Evolutionary conservation across 2,329 filamentous ascomycete species (phyloP).

Genomic region (Curvularia hawaiiensis): DNA sequence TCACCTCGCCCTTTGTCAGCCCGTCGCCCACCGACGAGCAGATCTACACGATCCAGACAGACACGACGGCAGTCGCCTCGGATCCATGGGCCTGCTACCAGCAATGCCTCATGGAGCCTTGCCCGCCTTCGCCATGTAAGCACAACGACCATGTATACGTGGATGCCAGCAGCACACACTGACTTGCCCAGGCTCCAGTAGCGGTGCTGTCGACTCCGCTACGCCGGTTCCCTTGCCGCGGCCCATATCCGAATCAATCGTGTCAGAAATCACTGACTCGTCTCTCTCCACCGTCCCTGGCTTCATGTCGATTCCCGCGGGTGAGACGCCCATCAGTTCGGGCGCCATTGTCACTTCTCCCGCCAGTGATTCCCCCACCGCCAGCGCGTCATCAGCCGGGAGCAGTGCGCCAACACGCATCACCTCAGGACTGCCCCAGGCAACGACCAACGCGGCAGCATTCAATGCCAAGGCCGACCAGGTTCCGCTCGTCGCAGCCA

Average conservation of each 20-base stretch:
- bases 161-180: constrained; percentile 3
- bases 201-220: constrained; percentile 17
- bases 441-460: constrained; percentile 28
- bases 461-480: constrained; percentile 19
- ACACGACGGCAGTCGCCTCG: constrained; percentile 14
- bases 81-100: constrained; percentile 28
- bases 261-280: constrained; percentile 14
- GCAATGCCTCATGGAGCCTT: constrained; percentile 35
- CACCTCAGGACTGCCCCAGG: constrained; percentile 3
- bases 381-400: constrained; percentile 1
- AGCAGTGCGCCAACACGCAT: background rate
- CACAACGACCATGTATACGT: background rate
- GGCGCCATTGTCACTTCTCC: constrained; percentile 6
- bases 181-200: constrained; percentile 11
- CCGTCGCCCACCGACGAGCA: constrained; percentile 26
- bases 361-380: background rate
- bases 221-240: constrained; percentile 4
- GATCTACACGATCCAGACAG: constrained; percentile 38
- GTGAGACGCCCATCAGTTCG: constrained; percentile 30
- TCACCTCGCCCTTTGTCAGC: constrained; percentile 18
- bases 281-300: constrained; percentile 11
- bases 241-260: constrained; percentile 4
- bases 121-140: constrained; percentile 34
- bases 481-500: constrained; percentile 19
- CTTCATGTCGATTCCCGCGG: constrained; percentile 26